A percentile compares a stretch with the other conserved stretches of the same genome.
phyloP scores from a whole-genome alignment of 1,139 yeast genomes.

The Magnusiomyces suaveolens region DNA sequence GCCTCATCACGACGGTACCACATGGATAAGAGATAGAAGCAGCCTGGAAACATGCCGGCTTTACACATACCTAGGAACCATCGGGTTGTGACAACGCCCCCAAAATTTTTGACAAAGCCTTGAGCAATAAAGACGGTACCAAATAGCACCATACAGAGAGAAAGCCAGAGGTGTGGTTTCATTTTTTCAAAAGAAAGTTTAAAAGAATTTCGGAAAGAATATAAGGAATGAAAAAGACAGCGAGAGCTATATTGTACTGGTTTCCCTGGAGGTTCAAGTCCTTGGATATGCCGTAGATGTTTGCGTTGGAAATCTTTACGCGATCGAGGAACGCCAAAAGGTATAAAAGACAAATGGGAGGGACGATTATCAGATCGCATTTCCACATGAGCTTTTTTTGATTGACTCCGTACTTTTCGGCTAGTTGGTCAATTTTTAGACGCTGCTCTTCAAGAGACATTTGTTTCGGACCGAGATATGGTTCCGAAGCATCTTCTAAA shows the following conservation, averaged over 20 bases:
- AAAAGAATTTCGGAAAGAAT: constrained; percentile 57
- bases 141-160: constrained; percentile 45
- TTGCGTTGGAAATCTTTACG: constrained; percentile 68
- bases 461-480: not conserved
- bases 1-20: constrained; percentile 51
- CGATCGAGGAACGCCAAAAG: constrained; percentile 62
- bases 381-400: constrained; percentile 49
- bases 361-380: constrained; percentile 55
- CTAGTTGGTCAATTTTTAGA: constrained; percentile 33
- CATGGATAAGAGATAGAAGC: constrained; percentile 53
- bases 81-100: constrained; percentile 51
- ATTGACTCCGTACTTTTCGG: constrained; percentile 36
- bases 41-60: constrained; percentile 64
- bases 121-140: constrained; percentile 57
- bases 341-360: constrained; percentile 60
- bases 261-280: constrained; percentile 46
- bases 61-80: constrained; percentile 57
- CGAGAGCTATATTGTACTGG: constrained; percentile 51
- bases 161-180: constrained; percentile 57
- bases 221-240: constrained; percentile 67
- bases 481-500: not conserved
- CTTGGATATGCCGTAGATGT: constrained; percentile 50
- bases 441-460: constrained; percentile 14
- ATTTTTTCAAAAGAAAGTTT: constrained; percentile 51
- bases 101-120: constrained; percentile 53